These are phyloP conservation scores for Fusarium graminum DNA, from an alignment of 2,329 filamentous ascomycete species.

Conservation along the genomic window DNA sequence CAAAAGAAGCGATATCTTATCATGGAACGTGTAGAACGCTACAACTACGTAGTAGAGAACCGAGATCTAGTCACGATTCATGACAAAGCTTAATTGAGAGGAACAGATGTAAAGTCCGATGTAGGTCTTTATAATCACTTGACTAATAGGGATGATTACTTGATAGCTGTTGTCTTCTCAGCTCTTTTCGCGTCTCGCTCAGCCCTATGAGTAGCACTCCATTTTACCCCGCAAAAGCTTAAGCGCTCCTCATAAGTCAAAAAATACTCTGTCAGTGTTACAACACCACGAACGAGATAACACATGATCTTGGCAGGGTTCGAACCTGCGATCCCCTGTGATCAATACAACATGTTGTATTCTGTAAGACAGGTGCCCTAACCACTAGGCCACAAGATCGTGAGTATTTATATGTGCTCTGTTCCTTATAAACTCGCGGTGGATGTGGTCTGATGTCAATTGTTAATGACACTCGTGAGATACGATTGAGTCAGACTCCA, in stretches of 20 bases:
- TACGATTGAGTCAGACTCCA: no score
- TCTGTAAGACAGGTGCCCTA: slow-evolving; percentile 17
- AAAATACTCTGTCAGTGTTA: not conserved
- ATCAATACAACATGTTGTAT: not conserved
- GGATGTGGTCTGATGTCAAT: no score
- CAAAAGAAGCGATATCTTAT: no score
- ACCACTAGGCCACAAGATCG: slow-evolving; percentile 17
- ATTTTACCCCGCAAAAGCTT: not conserved
- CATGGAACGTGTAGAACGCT: no score
- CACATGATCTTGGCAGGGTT: slow-evolving; percentile 41
- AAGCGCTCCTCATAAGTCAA: not conserved
- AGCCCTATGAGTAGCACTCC: not conserved
- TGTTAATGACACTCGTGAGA: no score
- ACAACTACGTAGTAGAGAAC: no score
- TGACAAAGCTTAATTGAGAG: no score
- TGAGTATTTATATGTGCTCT: not conserved
- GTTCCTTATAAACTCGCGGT: no score
- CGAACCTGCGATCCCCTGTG: slow-evolving; percentile 46
- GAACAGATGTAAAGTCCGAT: no score
- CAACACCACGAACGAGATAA: not conserved
- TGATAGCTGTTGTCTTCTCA: not conserved
- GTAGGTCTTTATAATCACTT: no score
- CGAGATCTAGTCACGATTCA: no score
- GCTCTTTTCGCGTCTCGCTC: not conserved
- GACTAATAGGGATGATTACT: no score